Evolutionary conservation across 2,329 filamentous ascomycete genomes (phyloP).

Genomic region (Nectriaceae sp.): DNA sequence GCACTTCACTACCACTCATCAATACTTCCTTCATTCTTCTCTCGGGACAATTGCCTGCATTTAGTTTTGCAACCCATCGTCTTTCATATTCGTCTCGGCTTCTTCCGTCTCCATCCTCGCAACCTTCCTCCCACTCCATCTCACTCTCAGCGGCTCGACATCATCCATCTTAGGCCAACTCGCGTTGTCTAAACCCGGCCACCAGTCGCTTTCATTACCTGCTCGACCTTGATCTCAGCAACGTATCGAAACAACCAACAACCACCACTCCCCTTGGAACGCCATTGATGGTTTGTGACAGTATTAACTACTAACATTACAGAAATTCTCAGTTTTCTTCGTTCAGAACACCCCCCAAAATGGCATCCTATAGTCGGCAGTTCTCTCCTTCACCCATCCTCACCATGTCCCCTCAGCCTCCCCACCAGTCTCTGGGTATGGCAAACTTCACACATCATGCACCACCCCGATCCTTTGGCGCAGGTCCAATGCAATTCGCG

Average conservation of each 20-base stretch:
- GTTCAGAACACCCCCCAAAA: constrained; percentile 26
- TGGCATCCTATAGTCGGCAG: constrained; percentile 47
- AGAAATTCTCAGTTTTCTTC: constrained; percentile 20
- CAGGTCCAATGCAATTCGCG: constrained; percentile 21
- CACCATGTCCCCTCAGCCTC: constrained; percentile 37
- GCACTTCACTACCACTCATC: constrained; percentile 5
- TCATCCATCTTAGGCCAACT: no score
- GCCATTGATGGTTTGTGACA: constrained; percentile 35
- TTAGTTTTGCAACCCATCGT: not conserved
- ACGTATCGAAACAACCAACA: not conserved
- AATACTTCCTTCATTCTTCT: constrained; percentile 10
- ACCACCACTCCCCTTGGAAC: constrained; percentile 1
- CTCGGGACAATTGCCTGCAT: not conserved
- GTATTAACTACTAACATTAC: constrained; percentile 33
- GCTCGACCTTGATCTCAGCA: not conserved
- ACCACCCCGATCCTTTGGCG: constrained; percentile 26
- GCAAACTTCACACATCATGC: constrained; percentile 30
- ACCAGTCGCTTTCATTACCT: not conserved
- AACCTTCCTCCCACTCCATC: not conserved
- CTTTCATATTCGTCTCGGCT: not conserved
- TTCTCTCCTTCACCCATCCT: constrained; percentile 47
- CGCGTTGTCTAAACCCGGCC: not conserved
- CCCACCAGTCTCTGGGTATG: constrained; percentile 35
- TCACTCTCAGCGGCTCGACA: no score
- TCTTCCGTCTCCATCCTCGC: not conserved